Evolutionary conservation across 176 grass and related monocot species (phyloP).

Genomic region (Guadua angustifolia): DNA sequence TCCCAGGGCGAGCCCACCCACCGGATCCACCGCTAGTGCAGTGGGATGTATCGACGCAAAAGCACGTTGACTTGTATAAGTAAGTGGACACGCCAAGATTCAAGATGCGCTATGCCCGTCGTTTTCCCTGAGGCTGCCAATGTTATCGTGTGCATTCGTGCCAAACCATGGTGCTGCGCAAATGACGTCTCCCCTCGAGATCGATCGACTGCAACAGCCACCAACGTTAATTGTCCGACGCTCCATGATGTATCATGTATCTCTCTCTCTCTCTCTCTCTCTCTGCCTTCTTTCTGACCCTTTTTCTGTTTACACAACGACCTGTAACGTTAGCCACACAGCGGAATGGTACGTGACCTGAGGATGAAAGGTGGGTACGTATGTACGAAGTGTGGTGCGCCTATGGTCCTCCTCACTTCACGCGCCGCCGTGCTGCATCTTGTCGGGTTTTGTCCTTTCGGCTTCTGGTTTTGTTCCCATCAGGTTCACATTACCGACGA

Average conservation of each 20-base stretch:
- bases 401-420: background rate
- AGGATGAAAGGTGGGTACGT: background rate
- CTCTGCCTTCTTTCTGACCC: slow-evolving; percentile 12
- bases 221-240: background rate
- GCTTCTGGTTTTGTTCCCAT: slow-evolving; percentile 21
- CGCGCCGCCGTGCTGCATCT: background rate
- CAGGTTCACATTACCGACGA: too few relatives aligned
- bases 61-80: background rate
- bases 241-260: background rate
- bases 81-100: background rate
- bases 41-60: background rate
- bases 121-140: background rate
- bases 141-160: background rate
- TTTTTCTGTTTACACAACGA: background rate
- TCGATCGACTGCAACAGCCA: background rate
- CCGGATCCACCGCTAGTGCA: background rate
- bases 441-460: background rate
- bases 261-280: too few relatives aligned
- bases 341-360: background rate
- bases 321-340: background rate
- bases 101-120: background rate
- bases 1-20: background rate
- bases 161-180: background rate
- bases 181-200: background rate
- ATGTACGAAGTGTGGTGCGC: background rate